These are phyloP conservation scores for Suillus subalutaceus DNA, from an alignment of 768 basidiomycete genomes.

Conservation along the genomic window DNA sequence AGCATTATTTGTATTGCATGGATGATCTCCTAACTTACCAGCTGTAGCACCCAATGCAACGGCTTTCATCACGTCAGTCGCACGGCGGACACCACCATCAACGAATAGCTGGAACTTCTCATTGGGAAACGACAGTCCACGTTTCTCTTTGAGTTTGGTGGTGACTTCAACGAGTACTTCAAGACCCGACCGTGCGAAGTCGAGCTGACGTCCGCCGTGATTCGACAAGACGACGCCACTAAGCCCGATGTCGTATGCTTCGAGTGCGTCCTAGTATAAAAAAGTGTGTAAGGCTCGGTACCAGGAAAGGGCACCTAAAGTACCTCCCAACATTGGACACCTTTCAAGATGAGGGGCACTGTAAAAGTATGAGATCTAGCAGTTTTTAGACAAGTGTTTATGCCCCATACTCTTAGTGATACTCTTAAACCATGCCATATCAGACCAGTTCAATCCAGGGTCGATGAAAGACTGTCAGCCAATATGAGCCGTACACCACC, in stretches of 20 bases:
- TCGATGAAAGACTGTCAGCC: constrained; percentile 83
- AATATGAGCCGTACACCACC: not conserved
- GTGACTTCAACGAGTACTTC: constrained; percentile 31
- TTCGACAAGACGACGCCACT: constrained; percentile 59
- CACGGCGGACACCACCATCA: constrained; percentile 52
- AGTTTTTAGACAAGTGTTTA: not conserved
- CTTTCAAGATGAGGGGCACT: constrained; percentile 69
- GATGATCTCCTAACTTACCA: not conserved
- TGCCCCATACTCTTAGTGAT: constrained; percentile 54
- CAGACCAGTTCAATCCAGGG: constrained; percentile 81
- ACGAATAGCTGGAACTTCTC: constrained; percentile 41
- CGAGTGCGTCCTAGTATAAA: constrained; percentile 37
- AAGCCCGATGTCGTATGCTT: constrained; percentile 37
- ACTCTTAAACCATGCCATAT: constrained; percentile 66
- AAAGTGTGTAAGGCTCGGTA: not conserved
- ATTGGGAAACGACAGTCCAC: constrained; percentile 19
- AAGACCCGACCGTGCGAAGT: constrained; percentile 43
- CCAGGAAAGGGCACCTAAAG: not conserved
- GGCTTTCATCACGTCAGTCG: constrained; percentile 52
- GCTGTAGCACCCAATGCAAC: constrained; percentile 56
- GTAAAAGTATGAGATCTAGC: not conserved
- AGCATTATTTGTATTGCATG: not conserved
- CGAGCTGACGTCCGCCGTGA: constrained; percentile 62
- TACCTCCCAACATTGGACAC: constrained; percentile 45
- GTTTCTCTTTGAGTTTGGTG: constrained; percentile 7